Base-by-base conservation (phyloP, 2,329 filamentous ascomycete genomes). In the Colletotrichum scovillei region DNA sequence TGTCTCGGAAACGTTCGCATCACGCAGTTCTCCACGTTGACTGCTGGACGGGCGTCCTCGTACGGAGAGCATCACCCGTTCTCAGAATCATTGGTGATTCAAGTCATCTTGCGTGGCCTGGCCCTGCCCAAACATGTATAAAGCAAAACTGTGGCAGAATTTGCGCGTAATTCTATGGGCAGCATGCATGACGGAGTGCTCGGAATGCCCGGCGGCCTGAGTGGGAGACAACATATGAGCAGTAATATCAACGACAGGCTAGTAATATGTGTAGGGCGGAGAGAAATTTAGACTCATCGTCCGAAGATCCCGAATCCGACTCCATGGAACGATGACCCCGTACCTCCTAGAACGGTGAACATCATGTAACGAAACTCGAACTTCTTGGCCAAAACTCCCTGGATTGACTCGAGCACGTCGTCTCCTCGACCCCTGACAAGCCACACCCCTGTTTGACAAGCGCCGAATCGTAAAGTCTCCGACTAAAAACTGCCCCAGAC, bases 281-380 rank as follows among this genome's bases (percentile, higher is more conserved):
- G 49, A 30, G 56, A 24, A n/a, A 57, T 38, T 12, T 57, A 62
- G 35, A 35, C 62, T 71, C n/a, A 38, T 53, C 55, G 38, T 64
- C 42, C 59, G 28, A 68, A 30, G 14, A 58, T 46, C n/a, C 60
- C 67, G 57, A 71, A 42, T n/a, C 62, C 62, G 57, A 58, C 56
- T 19, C 56, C 42, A 46, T 70, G 42, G 52, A 63, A 46, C 67
- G 60, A 62, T 73, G 67, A 63, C 1, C 28, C 69, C 59, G 69
- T 69, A 60, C 42, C 11, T 58, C 11, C 52, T 42, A 60, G 71
- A 62, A 73, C 67, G 57, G 53, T 16, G 24, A 19, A 62, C 28
- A 58, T 63, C 57, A 22, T 63, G 32, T 24, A 38, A 35, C 63
- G 71, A 74, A 71, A 74, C 71, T 67, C 57, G 46, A 74, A 67